These are phyloP conservation scores for Russula earlei DNA, from an alignment of 768 basidiomycete species.

Conservation along the genomic window DNA sequence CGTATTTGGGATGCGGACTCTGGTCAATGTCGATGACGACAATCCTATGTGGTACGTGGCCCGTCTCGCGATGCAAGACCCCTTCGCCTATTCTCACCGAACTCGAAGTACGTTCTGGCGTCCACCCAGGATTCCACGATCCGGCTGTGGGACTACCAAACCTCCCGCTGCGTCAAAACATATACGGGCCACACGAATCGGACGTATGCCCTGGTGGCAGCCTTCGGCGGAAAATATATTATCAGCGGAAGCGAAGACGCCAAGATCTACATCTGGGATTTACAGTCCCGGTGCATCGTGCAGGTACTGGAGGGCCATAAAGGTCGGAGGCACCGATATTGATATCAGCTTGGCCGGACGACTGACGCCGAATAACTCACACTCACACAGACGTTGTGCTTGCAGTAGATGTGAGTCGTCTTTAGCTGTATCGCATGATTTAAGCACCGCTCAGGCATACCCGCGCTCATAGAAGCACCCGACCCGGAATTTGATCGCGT, in stretches of 20 bases:
- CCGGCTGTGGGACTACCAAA: constrained; percentile 90
- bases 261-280: constrained; percentile 83
- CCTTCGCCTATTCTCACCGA: constrained; percentile 74
- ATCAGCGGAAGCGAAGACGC: constrained; percentile 87
- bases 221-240: constrained; percentile 62
- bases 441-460: constrained; percentile 11
- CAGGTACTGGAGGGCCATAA: constrained; percentile 75
- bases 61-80: neutral
- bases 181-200: constrained; percentile 82
- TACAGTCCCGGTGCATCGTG: constrained; percentile 68
- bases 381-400: constrained; percentile 50
- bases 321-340: constrained; percentile 36
- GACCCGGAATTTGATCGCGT: constrained; percentile 62
- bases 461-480: constrained; percentile 69
- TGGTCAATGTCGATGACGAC: constrained; percentile 96
- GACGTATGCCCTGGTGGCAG: constrained; percentile 69
- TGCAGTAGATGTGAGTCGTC: constrained; percentile 50
- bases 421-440: neutral
- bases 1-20: constrained; percentile 97
- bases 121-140: constrained; percentile 93
- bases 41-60: constrained; percentile 75
- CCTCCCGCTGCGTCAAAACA: constrained; percentile 85
- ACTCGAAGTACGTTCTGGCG: constrained; percentile 80
- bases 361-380: neutral
- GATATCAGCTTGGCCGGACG: neutral